These are phyloP conservation scores for Ustilago lituana DNA, from an alignment of 1,284 basidiomycete genomes.

Conservation along the genomic window DNA sequence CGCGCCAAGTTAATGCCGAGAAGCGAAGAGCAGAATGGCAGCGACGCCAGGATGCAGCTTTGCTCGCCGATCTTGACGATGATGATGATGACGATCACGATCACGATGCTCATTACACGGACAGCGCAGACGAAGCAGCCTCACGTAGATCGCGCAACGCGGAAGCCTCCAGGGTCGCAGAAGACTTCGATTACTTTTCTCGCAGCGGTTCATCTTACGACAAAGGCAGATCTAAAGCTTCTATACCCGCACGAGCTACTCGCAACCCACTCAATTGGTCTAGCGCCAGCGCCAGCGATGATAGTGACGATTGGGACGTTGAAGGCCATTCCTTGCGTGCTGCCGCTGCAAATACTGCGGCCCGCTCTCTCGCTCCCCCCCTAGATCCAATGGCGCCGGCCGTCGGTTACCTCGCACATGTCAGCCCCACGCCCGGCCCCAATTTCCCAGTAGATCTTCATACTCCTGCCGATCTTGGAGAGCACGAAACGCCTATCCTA, in stretches of 20 bases:
- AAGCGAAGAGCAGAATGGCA: conserved; percentile 37
- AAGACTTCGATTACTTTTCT: conserved; percentile 45
- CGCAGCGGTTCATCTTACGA: conserved; percentile 22
- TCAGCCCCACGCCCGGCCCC: conserved; percentile 38
- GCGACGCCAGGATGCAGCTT: conserved; percentile 31
- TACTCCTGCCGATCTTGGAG: conserved; percentile 27
- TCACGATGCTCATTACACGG: conserved; percentile 6
- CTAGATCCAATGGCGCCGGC: conserved; percentile 15
- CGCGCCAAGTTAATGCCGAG: conserved; percentile 43
- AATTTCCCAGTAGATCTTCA: conserved; percentile 43
- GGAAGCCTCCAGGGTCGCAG: conserved; percentile 8
- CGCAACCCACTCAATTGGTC: conserved; percentile 16
- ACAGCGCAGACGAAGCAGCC: conserved; percentile 20
- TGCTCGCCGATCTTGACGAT: conserved; percentile 32
- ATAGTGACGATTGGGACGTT: conserved; percentile 47
- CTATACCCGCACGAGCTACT: conserved; percentile 17
- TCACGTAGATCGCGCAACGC: conserved; percentile 14
- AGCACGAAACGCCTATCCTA: conserved; percentile 47
- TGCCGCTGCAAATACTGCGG: not conserved
- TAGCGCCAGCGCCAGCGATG: conserved; percentile 40
- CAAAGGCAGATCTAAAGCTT: conserved; percentile 22
- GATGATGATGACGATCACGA: conserved; percentile 24
- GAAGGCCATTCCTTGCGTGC: conserved; percentile 13
- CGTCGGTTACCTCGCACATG: conserved; percentile 5
- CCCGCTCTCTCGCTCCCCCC: conserved; percentile 17